phyloP scores from a whole-genome alignment of 2,329 filamentous ascomycete species.

The Ophiostoma populinum region DNA sequence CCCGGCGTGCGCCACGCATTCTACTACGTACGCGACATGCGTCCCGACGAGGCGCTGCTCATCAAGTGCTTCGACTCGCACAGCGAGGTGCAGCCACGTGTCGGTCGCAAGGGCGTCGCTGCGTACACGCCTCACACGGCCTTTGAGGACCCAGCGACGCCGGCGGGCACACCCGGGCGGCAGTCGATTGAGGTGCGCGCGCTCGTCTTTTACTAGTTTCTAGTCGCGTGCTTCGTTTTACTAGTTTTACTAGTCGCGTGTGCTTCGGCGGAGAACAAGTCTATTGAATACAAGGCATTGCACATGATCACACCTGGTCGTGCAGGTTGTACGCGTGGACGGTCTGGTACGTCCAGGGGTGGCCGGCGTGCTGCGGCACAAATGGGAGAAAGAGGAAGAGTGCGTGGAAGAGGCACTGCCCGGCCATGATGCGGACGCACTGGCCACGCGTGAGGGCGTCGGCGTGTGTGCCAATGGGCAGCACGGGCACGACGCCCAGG shows the following conservation, averaged over 20 bases:
- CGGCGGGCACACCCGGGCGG: conserved; percentile 25
- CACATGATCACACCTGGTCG: too few relatives aligned
- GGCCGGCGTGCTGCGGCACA: not conserved
- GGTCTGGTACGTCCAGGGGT: not conserved
- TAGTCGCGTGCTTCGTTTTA: too few relatives aligned
- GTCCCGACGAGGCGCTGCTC: conserved; percentile 28
- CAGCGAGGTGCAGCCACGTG: conserved; percentile 18
- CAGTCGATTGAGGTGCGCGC: conserved; percentile 50
- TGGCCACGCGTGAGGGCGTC: not conserved
- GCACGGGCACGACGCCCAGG: too few relatives aligned
- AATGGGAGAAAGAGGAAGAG: not conserved
- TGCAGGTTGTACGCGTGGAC: not conserved
- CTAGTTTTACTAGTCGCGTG: too few relatives aligned
- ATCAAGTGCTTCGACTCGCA: conserved; percentile 37
- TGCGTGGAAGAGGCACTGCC: not conserved
- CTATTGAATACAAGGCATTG: too few relatives aligned
- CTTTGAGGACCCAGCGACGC: conserved; percentile 37
- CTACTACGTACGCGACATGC: conserved; percentile 53
- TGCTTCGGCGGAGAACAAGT: too few relatives aligned
- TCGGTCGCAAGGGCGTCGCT: conserved; percentile 24
- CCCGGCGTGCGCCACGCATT: conserved; percentile 41
- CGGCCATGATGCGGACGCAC: not conserved
- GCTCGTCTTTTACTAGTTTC: conserved; percentile 41
- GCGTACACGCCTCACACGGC: conserved; percentile 33
- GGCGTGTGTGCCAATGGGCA: not conserved